Base-by-base conservation (phyloP, 1,284 basidiomycete genomes). In the Prillingera fragicola region DNA sequence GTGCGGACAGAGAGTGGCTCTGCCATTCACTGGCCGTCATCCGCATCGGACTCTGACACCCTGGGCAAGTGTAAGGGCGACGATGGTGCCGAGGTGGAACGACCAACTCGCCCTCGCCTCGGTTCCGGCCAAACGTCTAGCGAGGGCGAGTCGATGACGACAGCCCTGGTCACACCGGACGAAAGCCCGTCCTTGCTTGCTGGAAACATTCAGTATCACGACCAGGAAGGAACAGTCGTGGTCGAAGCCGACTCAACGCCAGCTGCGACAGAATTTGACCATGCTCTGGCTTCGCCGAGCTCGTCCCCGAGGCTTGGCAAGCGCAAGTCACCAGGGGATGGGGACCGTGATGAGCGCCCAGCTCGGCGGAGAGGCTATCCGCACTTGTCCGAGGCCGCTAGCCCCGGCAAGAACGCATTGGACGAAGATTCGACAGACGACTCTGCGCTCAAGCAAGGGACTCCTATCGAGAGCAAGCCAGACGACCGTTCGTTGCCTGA, bases 241-340 rank as follows among this genome's bases (percentile, higher is more conserved):
- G n/a, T n/a, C n/a, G n/a, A n/a, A 24, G n/a, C 24, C 8, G 25
- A 29, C 5, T 41, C 31, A 3, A 26, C 24, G 1, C 14, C 40
- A 4, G 29, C 32, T 7, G 36, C 31, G 19, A 21, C 38, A 8
- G 13, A 17, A 18, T 31, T 31, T 6, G n/a, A n/a, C 29, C n/a
- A 31, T 8, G n/a, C 13, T 17, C 29, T 17, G 8, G 24, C 29
- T 7, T 17, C 47, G 18, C 41, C 41, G 3, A 29, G n/a, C 14
- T 8, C 12, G 27, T 52, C 50, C 24, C 50, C 50, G 2, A 35
- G 32, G 3, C 28, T 49, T 1, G 38, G 51, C 24, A 52, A 52
- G 26, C 51, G 51, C 41, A 52, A 52, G 41, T 42, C 40, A 8
- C 41, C 49, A 4, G 44, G 36, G 2, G 51, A 37, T 8, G 51